Conservation (phyloP, 108 stramenopile species). For the Nitzschia sp. region DNA sequence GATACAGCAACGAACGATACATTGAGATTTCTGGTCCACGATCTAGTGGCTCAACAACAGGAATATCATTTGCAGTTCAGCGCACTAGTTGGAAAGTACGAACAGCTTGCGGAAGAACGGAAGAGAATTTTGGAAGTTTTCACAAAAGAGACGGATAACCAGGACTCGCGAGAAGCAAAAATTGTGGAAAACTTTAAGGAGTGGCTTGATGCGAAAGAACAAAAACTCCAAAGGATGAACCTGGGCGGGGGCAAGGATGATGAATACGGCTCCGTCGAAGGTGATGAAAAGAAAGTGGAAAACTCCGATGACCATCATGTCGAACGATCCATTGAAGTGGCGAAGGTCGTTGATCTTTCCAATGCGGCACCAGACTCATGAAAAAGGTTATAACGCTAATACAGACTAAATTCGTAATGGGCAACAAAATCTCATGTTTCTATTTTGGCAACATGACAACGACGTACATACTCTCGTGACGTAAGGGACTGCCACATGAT, state of each 20-base stretch:
- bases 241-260: not conserved
- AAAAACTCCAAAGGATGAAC: conserved; percentile 15
- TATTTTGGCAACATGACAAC: no score
- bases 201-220: conserved; percentile 17
- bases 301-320: conserved; percentile 4
- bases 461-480: no score
- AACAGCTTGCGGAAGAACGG: conserved; percentile 26
- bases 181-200: conserved; percentile 14
- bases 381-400: no score
- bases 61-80: conserved; percentile 25
- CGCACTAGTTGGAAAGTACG: conserved; percentile 11
- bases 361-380: no score
- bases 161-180: not conserved
- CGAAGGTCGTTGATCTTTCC: no score
- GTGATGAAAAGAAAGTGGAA: conserved; percentile 17
- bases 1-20: conserved; percentile 5
- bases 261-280: not conserved
- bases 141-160: conserved; percentile 9
- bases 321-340: no score
- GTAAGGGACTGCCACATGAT: no score
- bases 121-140: conserved; percentile 21
- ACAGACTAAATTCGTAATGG: no score
- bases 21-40: conserved; percentile 24
- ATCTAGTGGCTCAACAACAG: conserved; percentile 26
- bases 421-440: no score